Conservation (phyloP, 2,329 filamentous ascomycete species). For the Keithomyces neogunnii region DNA sequence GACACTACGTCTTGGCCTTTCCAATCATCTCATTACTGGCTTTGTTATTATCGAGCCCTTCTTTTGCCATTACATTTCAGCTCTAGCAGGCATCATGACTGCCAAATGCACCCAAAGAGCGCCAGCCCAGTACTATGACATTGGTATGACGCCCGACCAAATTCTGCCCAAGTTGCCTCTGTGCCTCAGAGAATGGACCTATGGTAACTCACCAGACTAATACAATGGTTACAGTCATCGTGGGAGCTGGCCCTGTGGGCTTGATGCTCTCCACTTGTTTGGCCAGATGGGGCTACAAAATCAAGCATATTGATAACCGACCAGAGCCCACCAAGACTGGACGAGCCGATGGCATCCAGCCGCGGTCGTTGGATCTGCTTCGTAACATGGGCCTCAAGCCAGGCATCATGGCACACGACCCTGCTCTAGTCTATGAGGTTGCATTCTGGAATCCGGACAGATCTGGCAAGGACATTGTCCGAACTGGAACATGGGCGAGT, state of each 20-base stretch:
- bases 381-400: constrained; percentile 86
- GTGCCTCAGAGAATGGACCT: background rate
- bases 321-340: constrained; percentile 77
- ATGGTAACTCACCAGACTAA: background rate
- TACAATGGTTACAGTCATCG: constrained; percentile 53
- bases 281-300: constrained; percentile 86
- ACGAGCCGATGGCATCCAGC: constrained; percentile 86
- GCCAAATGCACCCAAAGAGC: background rate
- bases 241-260: constrained; percentile 83
- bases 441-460: constrained; percentile 62
- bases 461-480: constrained; percentile 48
- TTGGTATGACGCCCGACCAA: constrained; percentile 24
- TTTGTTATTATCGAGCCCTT: background rate
- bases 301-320: constrained; percentile 91
- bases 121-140: constrained; percentile 29
- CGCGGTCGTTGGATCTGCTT: constrained; percentile 76
- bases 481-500: constrained; percentile 72
- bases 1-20: no score
- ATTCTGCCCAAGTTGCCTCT: background rate
- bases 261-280: constrained; percentile 82
- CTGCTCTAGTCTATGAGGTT: constrained; percentile 75
- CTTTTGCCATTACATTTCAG: background rate
- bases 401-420: constrained; percentile 77
- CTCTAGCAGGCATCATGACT: background rate
- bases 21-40: background rate